Base-by-base conservation (phyloP, 768 basidiomycete species). In the Terana coerulea region DNA sequence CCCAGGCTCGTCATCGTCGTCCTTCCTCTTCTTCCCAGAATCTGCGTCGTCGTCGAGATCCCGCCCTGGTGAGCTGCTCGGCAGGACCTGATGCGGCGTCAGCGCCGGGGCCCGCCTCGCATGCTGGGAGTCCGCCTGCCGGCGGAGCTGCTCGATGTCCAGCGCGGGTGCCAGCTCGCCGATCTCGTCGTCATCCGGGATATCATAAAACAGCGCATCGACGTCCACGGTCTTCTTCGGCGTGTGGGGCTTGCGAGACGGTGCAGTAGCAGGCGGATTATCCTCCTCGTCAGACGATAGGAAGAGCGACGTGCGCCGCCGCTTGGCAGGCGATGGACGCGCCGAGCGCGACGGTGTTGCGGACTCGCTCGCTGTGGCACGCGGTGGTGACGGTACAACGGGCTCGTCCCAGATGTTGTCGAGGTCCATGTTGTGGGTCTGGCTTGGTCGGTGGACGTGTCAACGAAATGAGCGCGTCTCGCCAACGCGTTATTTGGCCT, bases 371-470 rank as follows among this genome's bases (percentile, higher is more conserved):
- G 55, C 35, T n/a, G 51, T 52, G 10, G 47, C 42, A n/a, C 49
- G 49, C 9, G 43, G 46, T 17, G 65, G 61, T 29, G 56, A 54
- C 37, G 69, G 59, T 21, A 64, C 68, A 54, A 74, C 61, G 31
- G 79, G 76, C 21, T 74, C 76, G 58, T 85, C 76, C 80, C 80
- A 86, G 63, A 86, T 86, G 57, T 75, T 71, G 57, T 77, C 76
- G 64, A 83, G 62, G 33, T 59, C 53, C 57, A 56, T 52, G 17
- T 29, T 9, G 12, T n/a, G n/a, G n/a, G n/a, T n/a, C n/a, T n/a
- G n/a, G n/a, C 39, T n/a, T n/a, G n/a, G 22, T 22, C 35, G 30
- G 36, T 29, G 34, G 22, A 30, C 14, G 43, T 36, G 24, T 24
- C 21, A 6, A n/a, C n/a, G 33, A 9, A 34, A 37, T 29, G 47